Evolutionary conservation across 2,329 filamentous ascomycete genomes (phyloP), one percentile per base, ranked within the genome.

Genomic region (Pseudofabraea citricarpa): DNA sequence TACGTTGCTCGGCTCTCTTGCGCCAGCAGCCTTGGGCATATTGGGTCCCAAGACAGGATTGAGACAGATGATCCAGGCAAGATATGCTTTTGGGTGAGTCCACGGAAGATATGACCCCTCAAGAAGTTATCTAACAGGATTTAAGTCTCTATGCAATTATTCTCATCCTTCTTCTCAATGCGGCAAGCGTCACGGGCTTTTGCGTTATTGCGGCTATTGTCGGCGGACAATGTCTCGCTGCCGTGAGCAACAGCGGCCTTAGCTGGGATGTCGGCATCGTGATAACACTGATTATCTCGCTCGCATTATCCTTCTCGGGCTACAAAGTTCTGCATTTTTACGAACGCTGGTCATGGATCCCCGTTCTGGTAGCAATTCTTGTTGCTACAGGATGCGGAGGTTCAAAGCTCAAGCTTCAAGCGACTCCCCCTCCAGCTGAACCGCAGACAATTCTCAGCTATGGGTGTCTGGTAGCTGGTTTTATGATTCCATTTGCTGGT

Each of bases 51-150:
- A 74, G 60, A 82, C 78, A 8, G 81, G 79, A 32, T 74, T 84
- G 71, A 70, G 80, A 13, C 79, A 83, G 60, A 80, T 84, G 71
- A 73, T 84, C 6, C 77, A 81, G 51, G 79, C 81, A 4, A 69
- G 81, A 18, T 84, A 75, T 59, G 75, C 73, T 31, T 85, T 81
- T 56, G 79, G 77, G 67, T 75, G 62, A 41, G 63, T 50, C 10
- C 16, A 21, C 7, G n/a, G 29, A 32, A 32, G 13, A 32, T 9
- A 32, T 32, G n/a, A 32, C 15, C 15, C 16, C n/a, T 22, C 13
- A 26, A 40, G 47, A 47, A 39, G 40, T 7, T n/a, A n/a, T n/a
- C n/a, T n/a, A n/a, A n/a, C n/a, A n/a, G n/a, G 2, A 2, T n/a
- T n/a, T 9, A 24, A 70, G 72, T 15, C 69, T 73, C 31, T 81